Base-by-base conservation (phyloP, 257 asterid genomes). In the Capsicum baccatum region DNA sequence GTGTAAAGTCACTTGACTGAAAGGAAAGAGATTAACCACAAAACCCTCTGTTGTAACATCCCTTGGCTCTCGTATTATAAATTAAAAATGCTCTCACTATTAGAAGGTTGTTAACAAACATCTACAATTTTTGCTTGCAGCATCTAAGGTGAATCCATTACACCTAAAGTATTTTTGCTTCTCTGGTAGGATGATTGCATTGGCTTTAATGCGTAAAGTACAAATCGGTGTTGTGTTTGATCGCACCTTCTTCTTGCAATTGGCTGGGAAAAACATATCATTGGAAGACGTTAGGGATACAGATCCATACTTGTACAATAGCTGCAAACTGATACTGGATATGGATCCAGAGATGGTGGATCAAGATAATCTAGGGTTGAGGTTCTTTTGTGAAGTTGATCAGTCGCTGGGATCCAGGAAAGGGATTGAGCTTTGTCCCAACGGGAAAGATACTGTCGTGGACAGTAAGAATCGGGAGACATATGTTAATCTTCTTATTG, bases 101-200 rank as follows among this genome's bases (percentile, higher is more conserved):
- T 44, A 42, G 47, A 42, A 42, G 1, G 0, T 42, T 6, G 3
- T 3, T 42, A 3, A 26, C 33, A 26, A 26, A 26, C 33, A 26
- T 26, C 33, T 26, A 44, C 42, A 19, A 21, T 63, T 63, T 63
- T 37, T 63, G 69, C 26, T 63, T 63, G 69, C 69, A 63, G 69
- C 69, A 63, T 63, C 69, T 63, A 62, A 62, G 69, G 69, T 62
- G 33, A 21, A 62, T 4, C 39, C 39, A 19, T 21, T 62, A 9
- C 69, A 62, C 69, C 69, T 19, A 19, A 11, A 63, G 10, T 21
- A 63, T 35, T 63, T 63, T 39, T 21, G 42, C 42, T 63, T 63
- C 69, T 63, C 15, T 21, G 42, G 69, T 21, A 63, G 69, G 69
- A 63, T 21, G 69, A 63, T 63, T 63, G 69, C 69, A 10, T 63